Conservation (phyloP, 768 basidiomycete species). For the Omphalotus guepiniiformis region DNA sequence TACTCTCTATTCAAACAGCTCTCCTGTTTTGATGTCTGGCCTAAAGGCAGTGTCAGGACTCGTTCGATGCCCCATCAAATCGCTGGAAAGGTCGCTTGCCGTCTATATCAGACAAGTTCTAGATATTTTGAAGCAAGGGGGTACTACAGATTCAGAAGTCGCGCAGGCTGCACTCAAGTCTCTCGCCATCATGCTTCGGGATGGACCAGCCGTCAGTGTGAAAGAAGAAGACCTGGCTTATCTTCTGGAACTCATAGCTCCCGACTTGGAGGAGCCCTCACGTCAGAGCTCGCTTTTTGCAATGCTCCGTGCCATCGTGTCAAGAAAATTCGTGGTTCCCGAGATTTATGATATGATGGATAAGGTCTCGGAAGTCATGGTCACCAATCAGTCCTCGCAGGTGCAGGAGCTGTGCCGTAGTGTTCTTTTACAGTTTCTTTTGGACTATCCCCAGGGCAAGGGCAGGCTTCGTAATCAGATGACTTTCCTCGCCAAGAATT, state of each 20-base stretch:
- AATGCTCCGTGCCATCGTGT: slow-evolving; percentile 85
- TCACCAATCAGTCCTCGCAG: slow-evolving; percentile 86
- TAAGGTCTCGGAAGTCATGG: slow-evolving; percentile 84
- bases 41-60: slow-evolving; percentile 80
- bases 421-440: slow-evolving; percentile 86
- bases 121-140: slow-evolving; percentile 74
- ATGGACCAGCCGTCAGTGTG: slow-evolving; percentile 73
- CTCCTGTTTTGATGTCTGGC: slow-evolving; percentile 68
- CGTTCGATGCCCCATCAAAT: slow-evolving; percentile 77
- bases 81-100: slow-evolving; percentile 69
- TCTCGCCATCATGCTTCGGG: slow-evolving; percentile 85
- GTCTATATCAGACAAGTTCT: slow-evolving; percentile 83
- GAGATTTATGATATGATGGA: slow-evolving; percentile 99
- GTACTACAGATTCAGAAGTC: slow-evolving; percentile 86
- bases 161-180: slow-evolving; percentile 87
- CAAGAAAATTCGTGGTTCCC: slow-evolving; percentile 87
- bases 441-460: slow-evolving; percentile 96
- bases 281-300: slow-evolving; percentile 86
- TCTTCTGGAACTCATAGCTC: slow-evolving; percentile 79
- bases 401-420: slow-evolving; percentile 91
- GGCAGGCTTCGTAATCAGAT: slow-evolving; percentile 85
- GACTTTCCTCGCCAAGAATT: slow-evolving; percentile 87
- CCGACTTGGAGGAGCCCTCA: slow-evolving; percentile 86
- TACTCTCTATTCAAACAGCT: slow-evolving; percentile 80
- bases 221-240: slow-evolving; percentile 88